Conservation (phyloP, 768 basidiomycete species). For the Trametes maxima region DNA sequence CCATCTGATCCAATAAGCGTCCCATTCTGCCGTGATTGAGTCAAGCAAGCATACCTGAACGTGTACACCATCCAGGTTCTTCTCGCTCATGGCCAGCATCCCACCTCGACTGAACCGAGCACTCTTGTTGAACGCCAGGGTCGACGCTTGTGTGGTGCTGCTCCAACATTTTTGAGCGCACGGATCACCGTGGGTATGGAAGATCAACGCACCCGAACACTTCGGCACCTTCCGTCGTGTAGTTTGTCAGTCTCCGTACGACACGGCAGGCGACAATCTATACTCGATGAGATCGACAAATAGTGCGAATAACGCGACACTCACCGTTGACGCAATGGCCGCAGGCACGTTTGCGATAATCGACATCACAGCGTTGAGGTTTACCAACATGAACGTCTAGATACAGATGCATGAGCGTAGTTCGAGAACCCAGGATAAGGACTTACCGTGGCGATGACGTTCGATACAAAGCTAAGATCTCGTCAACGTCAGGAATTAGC, state of each 20-base stretch:
- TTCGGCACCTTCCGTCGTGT: slow-evolving; percentile 49
- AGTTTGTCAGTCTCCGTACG: slow-evolving; percentile 68
- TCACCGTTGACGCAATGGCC: slow-evolving; percentile 67
- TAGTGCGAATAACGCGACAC: slow-evolving; percentile 18
- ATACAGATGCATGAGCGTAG: not conserved
- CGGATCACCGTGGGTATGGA: slow-evolving; percentile 9
- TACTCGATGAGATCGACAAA: not conserved
- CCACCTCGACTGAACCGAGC: slow-evolving; percentile 34
- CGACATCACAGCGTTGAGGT: slow-evolving; percentile 71
- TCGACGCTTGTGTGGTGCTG: slow-evolving; percentile 50
- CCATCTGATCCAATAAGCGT: slow-evolving; percentile 49
- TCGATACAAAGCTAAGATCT: slow-evolving; percentile 45
- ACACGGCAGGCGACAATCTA: slow-evolving; percentile 66
- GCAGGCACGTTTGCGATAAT: slow-evolving; percentile 76
- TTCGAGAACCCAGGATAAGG: not conserved
- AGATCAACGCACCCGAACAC: slow-evolving; percentile 50
- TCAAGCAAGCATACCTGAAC: slow-evolving; percentile 46
- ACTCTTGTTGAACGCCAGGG: slow-evolving; percentile 61
- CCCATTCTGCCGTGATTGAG: not conserved
- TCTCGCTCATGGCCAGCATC: slow-evolving; percentile 34
- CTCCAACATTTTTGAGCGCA: slow-evolving; percentile 41
- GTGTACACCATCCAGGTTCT: slow-evolving; percentile 53
- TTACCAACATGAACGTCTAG: slow-evolving; percentile 59
- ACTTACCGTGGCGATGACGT: slow-evolving; percentile 41
- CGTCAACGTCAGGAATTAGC: not conserved